A percentile compares a stretch with the other conserved stretches of the same genome.
These are phyloP conservation scores for Fusarium paranaense DNA, from an alignment of 2,329 filamentous ascomycete genomes.

Conservation along the genomic window DNA sequence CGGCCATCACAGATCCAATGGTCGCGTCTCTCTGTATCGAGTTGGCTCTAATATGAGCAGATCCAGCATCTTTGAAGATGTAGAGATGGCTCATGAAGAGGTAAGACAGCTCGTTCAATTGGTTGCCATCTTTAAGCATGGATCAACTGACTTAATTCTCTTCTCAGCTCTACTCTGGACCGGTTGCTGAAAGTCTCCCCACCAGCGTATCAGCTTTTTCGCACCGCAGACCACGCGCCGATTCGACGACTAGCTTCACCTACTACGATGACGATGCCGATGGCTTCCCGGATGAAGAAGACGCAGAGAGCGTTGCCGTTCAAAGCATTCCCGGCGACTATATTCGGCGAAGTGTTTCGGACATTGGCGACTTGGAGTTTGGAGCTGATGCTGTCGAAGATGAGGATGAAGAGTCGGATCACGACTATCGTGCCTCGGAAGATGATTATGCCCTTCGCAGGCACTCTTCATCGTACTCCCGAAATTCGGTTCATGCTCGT, in stretches of 20 bases:
- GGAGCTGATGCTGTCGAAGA: slow-evolving; percentile 55
- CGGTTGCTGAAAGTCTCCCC: slow-evolving; percentile 94
- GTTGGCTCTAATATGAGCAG: slow-evolving; percentile 78
- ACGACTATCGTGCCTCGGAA: slow-evolving; percentile 54
- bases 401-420: slow-evolving; percentile 55
- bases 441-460: slow-evolving; percentile 66
- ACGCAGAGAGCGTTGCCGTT: slow-evolving; percentile 46
- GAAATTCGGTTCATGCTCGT: slow-evolving; percentile 68
- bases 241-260: slow-evolving; percentile 89
- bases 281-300: slow-evolving; percentile 51
- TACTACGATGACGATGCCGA: slow-evolving; percentile 79
- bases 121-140: neutral
- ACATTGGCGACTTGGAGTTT: slow-evolving; percentile 55
- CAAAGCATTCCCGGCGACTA: slow-evolving; percentile 41
- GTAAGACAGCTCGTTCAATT: slow-evolving; percentile 56
- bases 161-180: slow-evolving; percentile 82
- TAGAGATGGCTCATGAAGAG: slow-evolving; percentile 99
- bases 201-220: slow-evolving; percentile 93
- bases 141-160: slow-evolving; percentile 14
- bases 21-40: slow-evolving; percentile 64
- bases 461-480: slow-evolving; percentile 71
- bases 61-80: slow-evolving; percentile 88
- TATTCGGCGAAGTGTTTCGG: slow-evolving; percentile 48
- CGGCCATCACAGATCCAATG: slow-evolving; percentile 35
- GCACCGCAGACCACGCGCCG: slow-evolving; percentile 82